phyloP scores from a whole-genome alignment of 1,284 basidiomycete genomes.

The Ganoderma sinense region DNA sequence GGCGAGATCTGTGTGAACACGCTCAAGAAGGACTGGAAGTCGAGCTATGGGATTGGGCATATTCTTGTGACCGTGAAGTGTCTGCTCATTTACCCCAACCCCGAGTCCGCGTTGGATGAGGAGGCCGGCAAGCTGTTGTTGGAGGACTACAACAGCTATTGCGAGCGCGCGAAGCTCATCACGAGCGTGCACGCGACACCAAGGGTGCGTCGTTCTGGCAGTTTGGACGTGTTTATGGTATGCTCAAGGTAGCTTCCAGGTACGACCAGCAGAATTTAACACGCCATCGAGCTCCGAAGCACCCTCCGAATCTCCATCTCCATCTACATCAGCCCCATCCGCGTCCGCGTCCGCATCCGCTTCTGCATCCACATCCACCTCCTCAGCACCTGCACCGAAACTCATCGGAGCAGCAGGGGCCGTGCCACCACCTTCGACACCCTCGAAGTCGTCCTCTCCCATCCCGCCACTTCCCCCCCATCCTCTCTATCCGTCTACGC shows the following conservation, averaged over 20 bases:
- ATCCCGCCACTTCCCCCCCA: constrained; percentile 29
- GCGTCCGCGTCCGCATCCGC: constrained; percentile 17
- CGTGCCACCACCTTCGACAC: constrained; percentile 23
- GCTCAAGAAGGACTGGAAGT: constrained; percentile 96
- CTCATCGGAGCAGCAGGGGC: constrained; percentile 9
- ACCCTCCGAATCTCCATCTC: constrained; percentile 28
- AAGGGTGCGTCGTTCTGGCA: constrained; percentile 39
- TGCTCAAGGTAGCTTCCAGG: constrained; percentile 39
- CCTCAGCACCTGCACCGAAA: constrained; percentile 25
- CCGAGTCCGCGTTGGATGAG: constrained; percentile 94
- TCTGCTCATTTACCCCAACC: constrained; percentile 94
- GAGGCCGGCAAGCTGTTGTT: constrained; percentile 92
- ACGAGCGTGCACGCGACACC: constrained; percentile 89
- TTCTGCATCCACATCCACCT: constrained; percentile 10
- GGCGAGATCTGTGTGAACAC: constrained; percentile 99
- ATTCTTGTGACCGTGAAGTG: constrained; percentile 94
- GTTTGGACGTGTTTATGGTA: neutral
- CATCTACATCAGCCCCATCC: constrained; percentile 32
- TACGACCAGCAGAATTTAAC: constrained; percentile 74
- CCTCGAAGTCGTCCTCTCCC: constrained; percentile 28
- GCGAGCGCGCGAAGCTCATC: constrained; percentile 80
- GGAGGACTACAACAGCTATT: constrained; percentile 90
- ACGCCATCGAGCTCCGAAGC: constrained; percentile 47
- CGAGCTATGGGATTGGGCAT: constrained; percentile 89
- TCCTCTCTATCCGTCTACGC: constrained; percentile 45